Evolutionary conservation across 305 asterid species (phyloP).

Genomic region (Rubia peregrina): DNA sequence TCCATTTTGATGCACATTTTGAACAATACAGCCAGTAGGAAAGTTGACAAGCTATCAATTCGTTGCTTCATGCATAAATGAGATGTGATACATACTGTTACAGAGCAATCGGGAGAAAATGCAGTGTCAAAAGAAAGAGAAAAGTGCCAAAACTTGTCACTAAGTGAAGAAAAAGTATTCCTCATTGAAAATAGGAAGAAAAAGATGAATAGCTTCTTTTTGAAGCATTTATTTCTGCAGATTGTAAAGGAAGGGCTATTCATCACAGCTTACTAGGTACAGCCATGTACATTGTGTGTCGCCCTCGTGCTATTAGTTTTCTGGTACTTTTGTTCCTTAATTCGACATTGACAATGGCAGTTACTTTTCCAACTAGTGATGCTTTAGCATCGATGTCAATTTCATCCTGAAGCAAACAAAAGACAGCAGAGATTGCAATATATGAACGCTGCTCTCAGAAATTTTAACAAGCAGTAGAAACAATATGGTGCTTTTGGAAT

Average conservation of each 20-base stretch:
- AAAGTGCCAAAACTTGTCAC: neutral
- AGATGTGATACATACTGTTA: neutral
- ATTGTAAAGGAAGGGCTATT: conserved; percentile 14
- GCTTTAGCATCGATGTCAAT: conserved; percentile 66
- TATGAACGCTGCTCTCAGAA: neutral
- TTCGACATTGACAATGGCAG: conserved; percentile 64
- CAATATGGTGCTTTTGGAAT: neutral
- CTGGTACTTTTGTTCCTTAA: conserved; percentile 55
- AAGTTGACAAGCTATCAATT: neutral
- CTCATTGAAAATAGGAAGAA: no score
- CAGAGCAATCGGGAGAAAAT: neutral
- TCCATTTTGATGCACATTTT: neutral
- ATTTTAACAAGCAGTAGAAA: neutral
- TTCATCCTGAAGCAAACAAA: conserved; percentile 48
- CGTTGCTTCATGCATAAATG: neutral
- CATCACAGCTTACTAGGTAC: conserved; percentile 65
- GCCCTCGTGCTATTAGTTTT: conserved; percentile 69
- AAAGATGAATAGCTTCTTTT: neutral
- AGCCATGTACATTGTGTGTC: conserved; percentile 64
- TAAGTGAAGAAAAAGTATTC: neutral
- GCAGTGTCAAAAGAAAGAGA: neutral
- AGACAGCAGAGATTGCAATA: neutral
- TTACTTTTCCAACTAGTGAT: conserved; percentile 56
- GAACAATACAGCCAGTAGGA: neutral
- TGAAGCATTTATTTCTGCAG: neutral